These are phyloP conservation scores for Bryoerythrophyllum caledonicum DNA, from an alignment of 225 moss, liverwort and hornwort genomes.

Conservation along the genomic window DNA sequence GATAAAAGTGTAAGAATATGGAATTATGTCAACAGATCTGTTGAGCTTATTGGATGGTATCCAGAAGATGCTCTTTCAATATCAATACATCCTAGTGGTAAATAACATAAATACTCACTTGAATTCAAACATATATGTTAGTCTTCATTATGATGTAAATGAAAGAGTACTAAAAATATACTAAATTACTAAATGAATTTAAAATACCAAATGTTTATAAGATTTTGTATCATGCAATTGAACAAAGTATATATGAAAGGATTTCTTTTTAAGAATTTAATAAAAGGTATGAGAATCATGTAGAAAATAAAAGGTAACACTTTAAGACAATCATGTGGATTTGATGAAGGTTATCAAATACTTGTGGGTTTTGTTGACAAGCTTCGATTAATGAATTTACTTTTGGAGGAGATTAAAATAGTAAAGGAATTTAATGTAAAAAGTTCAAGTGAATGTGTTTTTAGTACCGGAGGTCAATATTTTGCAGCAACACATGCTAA, in stretches of 20 bases:
- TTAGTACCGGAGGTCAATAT: conserved; percentile 68
- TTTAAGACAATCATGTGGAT: neutral
- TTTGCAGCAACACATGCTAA: conserved; percentile 65
- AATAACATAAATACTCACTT: neutral
- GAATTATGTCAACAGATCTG: conserved; percentile 73
- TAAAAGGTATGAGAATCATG: too few relatives aligned
- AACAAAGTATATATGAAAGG: neutral
- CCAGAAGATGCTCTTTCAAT: conserved; percentile 86
- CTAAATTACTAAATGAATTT: neutral
- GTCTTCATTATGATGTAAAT: too few relatives aligned
- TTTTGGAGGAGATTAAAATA: conserved; percentile 75
- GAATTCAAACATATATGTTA: too few relatives aligned
- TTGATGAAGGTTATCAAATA: conserved; percentile 69
- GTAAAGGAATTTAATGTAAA: conserved; percentile 89
- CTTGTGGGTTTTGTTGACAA: conserved; percentile 89
- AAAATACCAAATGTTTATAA: accelerated
- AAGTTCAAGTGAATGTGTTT: conserved; percentile 70
- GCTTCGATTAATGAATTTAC: conserved; percentile 76
- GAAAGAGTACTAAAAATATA: too few relatives aligned
- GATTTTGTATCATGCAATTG: accelerated
- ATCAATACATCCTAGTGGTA: conserved; percentile 87
- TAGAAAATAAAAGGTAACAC: too few relatives aligned
- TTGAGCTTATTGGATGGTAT: conserved; percentile 60
- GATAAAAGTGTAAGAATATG: conserved; percentile 80
- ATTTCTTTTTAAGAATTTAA: neutral